Base-by-base conservation (phyloP, 257 asterid species). In the Hygrophila difformis region DNA sequence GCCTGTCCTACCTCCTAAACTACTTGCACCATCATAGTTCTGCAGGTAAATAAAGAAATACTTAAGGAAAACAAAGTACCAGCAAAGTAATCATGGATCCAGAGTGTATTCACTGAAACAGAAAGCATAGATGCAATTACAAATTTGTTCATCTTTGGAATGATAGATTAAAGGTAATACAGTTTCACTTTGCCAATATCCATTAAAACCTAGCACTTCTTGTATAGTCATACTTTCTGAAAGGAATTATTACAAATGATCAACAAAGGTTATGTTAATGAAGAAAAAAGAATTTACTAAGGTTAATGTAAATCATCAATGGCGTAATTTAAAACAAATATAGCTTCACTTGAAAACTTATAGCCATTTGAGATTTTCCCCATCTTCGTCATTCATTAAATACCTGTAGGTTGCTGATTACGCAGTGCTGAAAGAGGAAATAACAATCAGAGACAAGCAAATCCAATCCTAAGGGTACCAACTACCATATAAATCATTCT, bases 151-250 rank as follows among this genome's bases (percentile, higher is more conserved):
- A n/a, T n/a, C n/a, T n/a, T n/a, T n/a, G n/a, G n/a, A n/a, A n/a
- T n/a, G n/a, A n/a, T n/a, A n/a, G n/a, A n/a, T n/a, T n/a, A n/a
- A n/a, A n/a, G n/a, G n/a, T n/a, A n/a, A n/a, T n/a, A n/a, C n/a
- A n/a, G n/a, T n/a, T n/a, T n/a, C n/a, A n/a, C n/a, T n/a, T n/a
- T n/a, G n/a, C n/a, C n/a, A n/a, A n/a, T n/a, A n/a, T 77, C 78
- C 36, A 87, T 26, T 45, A 73, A 43, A 17, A 70, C 87, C 65
- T 82, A 82, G 66, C 93, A 82, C 69, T 82, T 87, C 74, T 89
- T 87, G 68, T 82, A 82, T 0, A 82, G 54, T 87, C 96, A 46
- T 82, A 87, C 35, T 82, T 87, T 70, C 96, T 87, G 82, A 61
- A 3, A 47, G 0, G 0, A 15, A 21, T 31, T n/a, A n/a, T n/a